phyloP scores from a whole-genome alignment of 225 moss, liverwort and hornwort genomes.

The Asterella californica region DNA sequence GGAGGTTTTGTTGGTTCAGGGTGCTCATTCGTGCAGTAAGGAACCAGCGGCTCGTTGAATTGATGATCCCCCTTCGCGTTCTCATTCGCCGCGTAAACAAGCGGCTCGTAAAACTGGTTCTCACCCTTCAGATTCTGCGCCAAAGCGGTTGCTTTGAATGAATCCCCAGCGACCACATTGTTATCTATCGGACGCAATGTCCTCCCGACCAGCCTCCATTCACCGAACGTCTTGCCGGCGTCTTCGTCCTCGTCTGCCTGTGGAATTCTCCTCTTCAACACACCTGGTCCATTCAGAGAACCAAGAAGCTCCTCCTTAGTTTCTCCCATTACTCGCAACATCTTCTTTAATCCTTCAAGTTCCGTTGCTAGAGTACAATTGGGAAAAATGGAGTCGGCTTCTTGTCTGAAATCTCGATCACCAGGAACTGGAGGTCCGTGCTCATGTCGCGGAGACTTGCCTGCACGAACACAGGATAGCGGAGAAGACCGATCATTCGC shows the following conservation, averaged over 20 bases:
- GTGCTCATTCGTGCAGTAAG: conserved; percentile 7
- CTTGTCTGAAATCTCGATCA: conserved; percentile 41
- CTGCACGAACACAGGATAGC: conserved; percentile 20
- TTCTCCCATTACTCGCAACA: conserved; percentile 40
- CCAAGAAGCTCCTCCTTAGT: conserved; percentile 32
- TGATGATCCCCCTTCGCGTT: neutral
- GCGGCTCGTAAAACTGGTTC: neutral
- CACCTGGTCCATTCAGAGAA: neutral
- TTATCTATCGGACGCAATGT: conserved; percentile 31
- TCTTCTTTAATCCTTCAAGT: conserved; percentile 42
- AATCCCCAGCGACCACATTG: conserved; percentile 17
- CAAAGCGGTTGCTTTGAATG: neutral
- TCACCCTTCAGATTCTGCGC: conserved; percentile 10
- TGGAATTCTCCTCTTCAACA: conserved; percentile 13
- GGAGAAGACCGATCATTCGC: conserved; percentile 17
- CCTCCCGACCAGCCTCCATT: conserved; percentile 41
- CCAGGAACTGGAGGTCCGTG: conserved; percentile 48
- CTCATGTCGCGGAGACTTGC: conserved; percentile 25
- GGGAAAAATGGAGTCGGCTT: conserved; percentile 29
- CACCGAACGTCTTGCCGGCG: conserved; percentile 25
- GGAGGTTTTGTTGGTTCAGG: conserved; percentile 10
- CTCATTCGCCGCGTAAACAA: neutral
- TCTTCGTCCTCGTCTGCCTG: conserved; percentile 40
- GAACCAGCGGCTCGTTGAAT: conserved; percentile 3
- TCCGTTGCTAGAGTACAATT: conserved; percentile 34